Percentiles rank a stretch among this genome's conserved stretches.
Conservation (phyloP, 1,139 yeast genomes). For the Debaryomycetaceae sp. region DNA sequence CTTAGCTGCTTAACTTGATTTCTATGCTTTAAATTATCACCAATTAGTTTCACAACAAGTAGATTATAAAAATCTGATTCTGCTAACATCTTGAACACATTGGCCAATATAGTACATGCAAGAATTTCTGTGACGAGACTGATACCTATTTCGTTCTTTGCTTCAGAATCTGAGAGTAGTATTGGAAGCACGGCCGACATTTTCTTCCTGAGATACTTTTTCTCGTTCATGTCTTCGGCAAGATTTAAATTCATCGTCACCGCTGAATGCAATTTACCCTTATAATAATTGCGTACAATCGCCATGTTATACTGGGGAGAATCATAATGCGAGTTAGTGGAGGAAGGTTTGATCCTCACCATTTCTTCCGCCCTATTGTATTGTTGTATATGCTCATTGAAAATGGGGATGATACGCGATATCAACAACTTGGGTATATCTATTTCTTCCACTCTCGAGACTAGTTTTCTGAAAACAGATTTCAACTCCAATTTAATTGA, state of each 20-base stretch:
- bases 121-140: slow-evolving; percentile 63
- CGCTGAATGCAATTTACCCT: slow-evolving; percentile 61
- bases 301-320: slow-evolving; percentile 51
- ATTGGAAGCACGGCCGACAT: slow-evolving; percentile 46
- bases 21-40: slow-evolving; percentile 68
- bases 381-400: slow-evolving; percentile 62
- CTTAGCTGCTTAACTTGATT: slow-evolving; percentile 73
- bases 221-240: slow-evolving; percentile 46
- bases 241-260: slow-evolving; percentile 43
- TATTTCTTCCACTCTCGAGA: slow-evolving; percentile 34
- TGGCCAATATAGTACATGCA: slow-evolving; percentile 46
- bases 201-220: slow-evolving; percentile 46
- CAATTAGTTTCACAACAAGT: slow-evolving; percentile 56
- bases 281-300: slow-evolving; percentile 57
- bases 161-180: slow-evolving; percentile 50
- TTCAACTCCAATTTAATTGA: slow-evolving; percentile 51
- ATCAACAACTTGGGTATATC: slow-evolving; percentile 62
- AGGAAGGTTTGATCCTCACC: slow-evolving; percentile 18
- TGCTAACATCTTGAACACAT: slow-evolving; percentile 52
- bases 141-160: slow-evolving; percentile 45
- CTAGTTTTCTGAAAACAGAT: slow-evolving; percentile 37
- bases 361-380: slow-evolving; percentile 54
- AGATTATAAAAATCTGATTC: slow-evolving; percentile 81
- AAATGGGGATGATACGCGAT: slow-evolving; percentile 55
- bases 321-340: slow-evolving; percentile 19